phyloP scores from a whole-genome alignment of 2,329 filamentous ascomycete genomes.

The Nigrospora osmanthi region DNA sequence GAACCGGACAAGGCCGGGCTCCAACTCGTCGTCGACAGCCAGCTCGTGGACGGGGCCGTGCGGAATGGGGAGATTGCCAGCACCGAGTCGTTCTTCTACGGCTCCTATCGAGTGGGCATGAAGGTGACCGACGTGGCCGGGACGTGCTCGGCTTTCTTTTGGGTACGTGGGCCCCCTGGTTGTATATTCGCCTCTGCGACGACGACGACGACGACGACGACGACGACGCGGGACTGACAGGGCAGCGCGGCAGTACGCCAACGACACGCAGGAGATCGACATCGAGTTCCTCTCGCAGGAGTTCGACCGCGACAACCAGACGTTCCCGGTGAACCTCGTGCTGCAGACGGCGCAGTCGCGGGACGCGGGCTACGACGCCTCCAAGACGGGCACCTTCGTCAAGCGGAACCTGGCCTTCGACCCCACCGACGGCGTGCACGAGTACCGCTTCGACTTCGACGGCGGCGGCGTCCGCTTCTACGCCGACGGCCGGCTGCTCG shows the following conservation, averaged over 20 bases:
- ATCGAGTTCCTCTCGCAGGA: conserved; percentile 69
- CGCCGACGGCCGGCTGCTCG: conserved; percentile 52
- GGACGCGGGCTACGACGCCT: conserved; percentile 53
- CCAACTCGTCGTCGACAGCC: conserved; percentile 44
- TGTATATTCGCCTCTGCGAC: not conserved
- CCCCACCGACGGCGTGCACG: conserved; percentile 59
- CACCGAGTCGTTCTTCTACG: conserved; percentile 51
- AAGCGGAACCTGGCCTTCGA: conserved; percentile 56
- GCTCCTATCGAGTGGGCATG: conserved; percentile 62
- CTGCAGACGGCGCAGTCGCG: conserved; percentile 58
- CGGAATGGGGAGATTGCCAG: conserved; percentile 58
- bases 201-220: no score
- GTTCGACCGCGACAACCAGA: conserved; percentile 40
- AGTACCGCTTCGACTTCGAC: conserved; percentile 73
- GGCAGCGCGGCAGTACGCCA: conserved; percentile 52
- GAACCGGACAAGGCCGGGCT: conserved; percentile 38
- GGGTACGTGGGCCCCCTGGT: conserved; percentile 42
- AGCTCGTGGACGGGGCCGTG: conserved; percentile 42
- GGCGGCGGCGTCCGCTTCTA: conserved; percentile 58
- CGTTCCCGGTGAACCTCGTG: conserved; percentile 64
- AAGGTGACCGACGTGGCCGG: conserved; percentile 52
- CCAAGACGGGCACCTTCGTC: conserved; percentile 48
- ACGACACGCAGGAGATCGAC: conserved; percentile 74
- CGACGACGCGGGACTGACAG: not conserved
- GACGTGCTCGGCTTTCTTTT: conserved; percentile 76